Evolutionary conservation across 192 early-diverging fungal species (phyloP), one percentile per base, ranked within the genome.

Genomic region (Coemansia sp.): DNA sequence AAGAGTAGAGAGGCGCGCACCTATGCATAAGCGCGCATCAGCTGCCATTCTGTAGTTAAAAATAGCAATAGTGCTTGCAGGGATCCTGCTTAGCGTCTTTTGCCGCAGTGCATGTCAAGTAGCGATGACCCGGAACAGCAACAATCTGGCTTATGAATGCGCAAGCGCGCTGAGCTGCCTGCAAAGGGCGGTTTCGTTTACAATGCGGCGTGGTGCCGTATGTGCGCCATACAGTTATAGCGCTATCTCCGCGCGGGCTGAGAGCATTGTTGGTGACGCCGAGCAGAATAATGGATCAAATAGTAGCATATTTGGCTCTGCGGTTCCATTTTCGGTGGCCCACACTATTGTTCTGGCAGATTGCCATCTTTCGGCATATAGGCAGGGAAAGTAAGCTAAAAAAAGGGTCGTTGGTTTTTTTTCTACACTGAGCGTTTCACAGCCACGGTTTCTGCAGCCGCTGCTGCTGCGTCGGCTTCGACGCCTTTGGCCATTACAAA

Each of bases 191-290:
- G 56, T 40, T 58, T 40, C 31, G 7, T 5, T 20, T 18, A 58
- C 56, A 58, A 58, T 58, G 30, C 32, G 16, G 32, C 8, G n/a
- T 16, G 20, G 56, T 58, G 20, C n/a, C 56, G 7, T 20, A 0
- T 18, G 36, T 20, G 33, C 32, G 56, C 56, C 59, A 60, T 60
- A 60, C 59, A 60, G 36, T 12, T 58, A 32, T 20, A 38, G 32
- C 33, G 10, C 25, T 34, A 14, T 32, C 32, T 20, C 56, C n/a
- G 11, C 38, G 33, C 33, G 36, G 56, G 34, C 56, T 18, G n/a
- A n/a, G 31, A 34, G 20, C 56, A 58, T 58, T 58, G 36, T 58
- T 58, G 34, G 4, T 28, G 10, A 28, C 52, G n/a, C 3, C 31
- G 8, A 29, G 52, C 42, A 52, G 11, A 52, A 52, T 52, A 52